Evolutionary conservation across 768 basidiomycete genomes (phyloP).

Genomic region (Hortiboletus campestris): DNA sequence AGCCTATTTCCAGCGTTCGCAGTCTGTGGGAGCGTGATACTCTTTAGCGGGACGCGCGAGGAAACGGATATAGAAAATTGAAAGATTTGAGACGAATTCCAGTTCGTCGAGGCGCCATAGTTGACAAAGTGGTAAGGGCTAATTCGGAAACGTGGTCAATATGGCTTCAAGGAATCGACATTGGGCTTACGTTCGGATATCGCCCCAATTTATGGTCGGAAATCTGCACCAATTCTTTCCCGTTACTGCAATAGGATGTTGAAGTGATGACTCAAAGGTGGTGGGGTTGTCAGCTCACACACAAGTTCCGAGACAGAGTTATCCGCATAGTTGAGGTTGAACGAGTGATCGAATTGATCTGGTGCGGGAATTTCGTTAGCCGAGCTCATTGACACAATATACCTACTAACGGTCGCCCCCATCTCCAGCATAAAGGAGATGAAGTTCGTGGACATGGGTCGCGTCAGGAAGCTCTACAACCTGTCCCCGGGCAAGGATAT

Average conservation of each 20-base stretch:
- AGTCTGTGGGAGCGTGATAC: constrained; percentile 43
- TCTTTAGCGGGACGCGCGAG: constrained; percentile 39
- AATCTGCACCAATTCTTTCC: constrained; percentile 47
- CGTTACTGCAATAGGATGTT: constrained; percentile 32
- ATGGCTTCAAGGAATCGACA: background rate
- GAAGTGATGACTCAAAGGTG: background rate
- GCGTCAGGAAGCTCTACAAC: constrained; percentile 32
- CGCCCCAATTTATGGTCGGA: constrained; percentile 40
- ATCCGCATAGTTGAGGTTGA: constrained; percentile 39
- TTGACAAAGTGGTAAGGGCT: constrained; percentile 48
- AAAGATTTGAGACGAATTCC: constrained; percentile 44
- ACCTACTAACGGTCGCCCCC: constrained; percentile 31
- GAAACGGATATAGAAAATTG: constrained; percentile 45
- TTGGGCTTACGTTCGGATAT: constrained; percentile 41
- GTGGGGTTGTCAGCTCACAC: constrained; percentile 24
- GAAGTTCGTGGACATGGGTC: constrained; percentile 45
- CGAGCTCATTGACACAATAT: background rate
- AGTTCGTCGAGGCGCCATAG: constrained; percentile 34
- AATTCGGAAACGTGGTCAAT: background rate
- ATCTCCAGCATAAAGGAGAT: constrained; percentile 48
- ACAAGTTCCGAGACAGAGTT: constrained; percentile 33
- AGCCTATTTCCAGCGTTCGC: constrained; percentile 33
- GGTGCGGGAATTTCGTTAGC: background rate
- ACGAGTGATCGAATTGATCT: constrained; percentile 36
- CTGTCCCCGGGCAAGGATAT: constrained; percentile 45